Evolutionary conservation across 306 rosid species (phyloP), one percentile per base, ranked within the genome.

Genomic region (Corylus avellana): DNA sequence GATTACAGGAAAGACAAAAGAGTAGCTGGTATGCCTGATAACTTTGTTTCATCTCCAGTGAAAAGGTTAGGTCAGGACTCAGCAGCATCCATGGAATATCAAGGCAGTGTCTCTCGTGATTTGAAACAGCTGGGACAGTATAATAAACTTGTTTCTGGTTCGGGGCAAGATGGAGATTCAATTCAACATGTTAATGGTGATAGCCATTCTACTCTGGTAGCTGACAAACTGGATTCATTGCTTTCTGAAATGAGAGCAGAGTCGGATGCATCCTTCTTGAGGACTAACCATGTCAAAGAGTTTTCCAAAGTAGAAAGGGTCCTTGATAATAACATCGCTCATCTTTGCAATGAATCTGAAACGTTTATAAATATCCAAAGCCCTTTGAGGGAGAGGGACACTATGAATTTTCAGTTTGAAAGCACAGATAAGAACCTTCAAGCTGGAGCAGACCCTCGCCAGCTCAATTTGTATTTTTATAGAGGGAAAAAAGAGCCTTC

Each of bases 11-110:
- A 80, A 49, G 81, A 78, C 35, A 73, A 39, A 70, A 73, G 64
- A 73, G 78, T 62, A 62, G 69, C 62, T 42, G 61, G 42, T 48
- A 62, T 18, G 25, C 62, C 58, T 75, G 80, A 77, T 78, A 80
- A 79, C 14, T 72, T 68, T 51, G 66, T 71, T 81, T 58, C 85
- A 54, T 87, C 89, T 42, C 89, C 84, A 62, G 80, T 69, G 59
- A 68, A 78, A 75, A 70, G 78, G 51, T 80, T 73, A 69, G 75
- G 72, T 72, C 80, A 62, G 55, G 63, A 57, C 53, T 78, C 71
- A 66, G 77, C 77, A 32, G 84, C 77, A 77, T 75, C 79, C 17
- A 44, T 51, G 27, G 83, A 82, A 71, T 72, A 80, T 74, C 83
- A 73, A 76, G 69, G 73, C 54, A 73, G 69, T 20, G 56, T 56